Evolutionary conservation across 805 yeast genomes (phyloP).

Genomic region (Debaryomyces castellii): DNA sequence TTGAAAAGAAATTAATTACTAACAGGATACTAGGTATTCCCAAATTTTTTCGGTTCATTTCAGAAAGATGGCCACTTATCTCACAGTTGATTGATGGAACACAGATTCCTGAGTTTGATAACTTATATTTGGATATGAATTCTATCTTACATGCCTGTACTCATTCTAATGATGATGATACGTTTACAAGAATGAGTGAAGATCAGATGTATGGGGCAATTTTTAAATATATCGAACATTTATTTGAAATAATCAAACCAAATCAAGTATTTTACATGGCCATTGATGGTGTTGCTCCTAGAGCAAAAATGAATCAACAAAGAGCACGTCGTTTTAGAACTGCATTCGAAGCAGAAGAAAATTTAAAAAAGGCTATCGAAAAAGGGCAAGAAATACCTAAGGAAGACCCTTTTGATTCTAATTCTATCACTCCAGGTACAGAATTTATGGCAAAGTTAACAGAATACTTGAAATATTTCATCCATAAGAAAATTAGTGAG

Average conservation of each 20-base stretch:
- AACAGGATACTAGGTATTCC: constrained; percentile 71
- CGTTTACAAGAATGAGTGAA: constrained; percentile 68
- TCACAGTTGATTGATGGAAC: constrained; percentile 74
- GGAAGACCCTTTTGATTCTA: constrained; percentile 87
- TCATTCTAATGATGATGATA: constrained; percentile 72
- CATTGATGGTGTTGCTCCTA: constrained; percentile 97
- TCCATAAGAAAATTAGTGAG: constrained; percentile 77
- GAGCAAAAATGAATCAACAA: constrained; percentile 98
- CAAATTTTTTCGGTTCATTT: constrained; percentile 91
- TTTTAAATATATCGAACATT: constrained; percentile 90
- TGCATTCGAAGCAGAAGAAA: constrained; percentile 87
- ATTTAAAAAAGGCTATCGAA: constrained; percentile 67
- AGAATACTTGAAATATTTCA: constrained; percentile 82
- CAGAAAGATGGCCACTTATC: constrained; percentile 98
- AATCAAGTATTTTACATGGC: constrained; percentile 90
- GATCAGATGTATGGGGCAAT: constrained; percentile 92
- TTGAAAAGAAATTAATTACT: background rate
- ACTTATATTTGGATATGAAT: constrained; percentile 94
- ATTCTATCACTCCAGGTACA: constrained; percentile 98
- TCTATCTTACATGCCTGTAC: constrained; percentile 93
- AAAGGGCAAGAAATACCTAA: constrained; percentile 76
- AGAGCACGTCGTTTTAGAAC: constrained; percentile 90
- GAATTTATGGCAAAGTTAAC: constrained; percentile 95
- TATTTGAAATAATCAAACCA: constrained; percentile 86
- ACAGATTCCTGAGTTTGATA: constrained; percentile 91